Conservation (phyloP, 2,329 filamentous ascomycete genomes). For the Magnaporthales sp. region DNA sequence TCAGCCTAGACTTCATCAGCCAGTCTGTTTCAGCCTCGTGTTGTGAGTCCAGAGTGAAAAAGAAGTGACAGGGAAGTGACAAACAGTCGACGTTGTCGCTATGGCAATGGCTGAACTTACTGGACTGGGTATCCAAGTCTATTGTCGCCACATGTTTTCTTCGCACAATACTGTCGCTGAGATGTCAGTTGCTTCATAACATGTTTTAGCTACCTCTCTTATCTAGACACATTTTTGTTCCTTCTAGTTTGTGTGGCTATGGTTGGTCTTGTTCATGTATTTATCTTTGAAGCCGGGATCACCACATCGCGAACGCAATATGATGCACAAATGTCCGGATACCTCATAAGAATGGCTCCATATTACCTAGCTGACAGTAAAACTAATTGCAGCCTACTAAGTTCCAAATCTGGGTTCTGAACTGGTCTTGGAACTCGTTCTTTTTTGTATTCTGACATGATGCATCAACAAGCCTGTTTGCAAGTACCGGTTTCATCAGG, state of each 20-base stretch:
- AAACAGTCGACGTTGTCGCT: not conserved
- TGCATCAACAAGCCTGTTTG: too few relatives aligned
- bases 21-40: not conserved
- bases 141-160: not conserved
- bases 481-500: too few relatives aligned
- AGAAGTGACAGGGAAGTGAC: not conserved
- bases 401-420: too few relatives aligned
- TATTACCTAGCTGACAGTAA: too few relatives aligned
- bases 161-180: not conserved
- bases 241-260: not conserved
- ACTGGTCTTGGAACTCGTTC: too few relatives aligned
- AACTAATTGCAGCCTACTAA: too few relatives aligned
- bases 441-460: too few relatives aligned
- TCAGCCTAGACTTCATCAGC: not conserved
- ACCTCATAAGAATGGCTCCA: too few relatives aligned
- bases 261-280: not conserved
- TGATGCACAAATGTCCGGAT: not conserved
- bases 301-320: not conserved
- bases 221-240: not conserved
- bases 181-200: not conserved
- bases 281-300: not conserved
- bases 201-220: not conserved
- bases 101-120: not conserved
- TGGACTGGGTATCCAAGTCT: not conserved
- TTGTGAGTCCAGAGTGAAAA: not conserved